Evolutionary conservation across 2,329 filamentous ascomycete species (phyloP), one percentile per base, ranked within the genome.

Genomic region (Ilyonectria sp.): DNA sequence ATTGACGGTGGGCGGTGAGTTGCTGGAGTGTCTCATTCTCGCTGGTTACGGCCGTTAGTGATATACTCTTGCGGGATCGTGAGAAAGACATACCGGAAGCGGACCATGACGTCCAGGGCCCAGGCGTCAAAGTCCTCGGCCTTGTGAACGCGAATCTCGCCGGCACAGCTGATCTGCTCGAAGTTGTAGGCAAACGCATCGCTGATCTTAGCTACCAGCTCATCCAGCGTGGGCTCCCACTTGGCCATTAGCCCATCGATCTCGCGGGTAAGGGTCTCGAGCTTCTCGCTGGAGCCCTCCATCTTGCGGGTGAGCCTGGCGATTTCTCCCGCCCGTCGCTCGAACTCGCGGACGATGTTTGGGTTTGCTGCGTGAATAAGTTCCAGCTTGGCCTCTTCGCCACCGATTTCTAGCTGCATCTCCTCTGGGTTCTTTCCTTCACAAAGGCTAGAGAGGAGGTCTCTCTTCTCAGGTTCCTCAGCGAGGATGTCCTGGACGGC

Each of bases 151-250:
- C 87, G 87, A 4, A 99, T 94, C 80, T 98, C 93, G 40, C 96
- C 96, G 6, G 95, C 95, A 79, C 96, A 98, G 71, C 92, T 94
- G 77, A 99, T 98, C 79, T 95, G 92, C 76, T 94, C 90, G 79
- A 99, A 98, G 76, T 97, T 98, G 79, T 95, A 92, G 6, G 92
- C 90, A 80, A 99, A 99, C 0, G 95, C 95, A 55, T 94, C 90
- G 78, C 94, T 97, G 81, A 99, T 98, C 76, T 91, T 90, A 21
- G 84, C 84, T 46, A 98, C 87, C 3, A 99, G 86, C 23, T 84
- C 86, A 72, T 98, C 95, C 2, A 99, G 86, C 74, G 88, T 83
- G 1, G 94, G 94, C 80, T 98, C 96, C 93, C 94, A 99, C 69
- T 88, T 85, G 17, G 84, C 84, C 74, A 92, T 91, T 62, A 97